A percentile compares a stretch with the other conserved stretches of the same genome.
Evolutionary conservation across 2,329 filamentous ascomycete species (phyloP).

Genomic region (Cladobotryum protrusum): DNA sequence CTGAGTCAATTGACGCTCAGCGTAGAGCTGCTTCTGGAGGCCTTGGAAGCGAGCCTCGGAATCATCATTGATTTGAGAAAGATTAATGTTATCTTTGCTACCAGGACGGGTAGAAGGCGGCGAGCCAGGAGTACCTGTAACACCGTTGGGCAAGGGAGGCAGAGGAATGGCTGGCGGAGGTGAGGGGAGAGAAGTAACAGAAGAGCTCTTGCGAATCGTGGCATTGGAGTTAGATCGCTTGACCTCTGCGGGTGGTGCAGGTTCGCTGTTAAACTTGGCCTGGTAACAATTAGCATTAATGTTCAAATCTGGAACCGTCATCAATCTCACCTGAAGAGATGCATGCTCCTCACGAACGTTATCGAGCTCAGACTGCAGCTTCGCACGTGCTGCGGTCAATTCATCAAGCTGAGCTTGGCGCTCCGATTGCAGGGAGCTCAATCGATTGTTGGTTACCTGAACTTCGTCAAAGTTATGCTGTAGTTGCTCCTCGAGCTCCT

Average conservation of each 20-base stretch:
- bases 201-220: slow-evolving; percentile 77
- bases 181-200: slow-evolving; percentile 78
- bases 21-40: slow-evolving; percentile 93
- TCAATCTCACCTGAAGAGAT: slow-evolving; percentile 64
- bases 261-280: slow-evolving; percentile 58
- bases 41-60: slow-evolving; percentile 91
- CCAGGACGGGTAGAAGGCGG: slow-evolving; percentile 60
- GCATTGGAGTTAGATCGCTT: slow-evolving; percentile 59
- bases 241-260: slow-evolving; percentile 33
- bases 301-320: background rate
- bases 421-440: slow-evolving; percentile 75
- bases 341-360: slow-evolving; percentile 62
- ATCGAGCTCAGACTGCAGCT: slow-evolving; percentile 64
- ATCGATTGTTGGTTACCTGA: slow-evolving; percentile 73
- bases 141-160: slow-evolving; percentile 70
- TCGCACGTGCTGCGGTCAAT: slow-evolving; percentile 57
- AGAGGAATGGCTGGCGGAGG: slow-evolving; percentile 95
- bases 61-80: slow-evolving; percentile 81
- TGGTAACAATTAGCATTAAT: slow-evolving; percentile 30
- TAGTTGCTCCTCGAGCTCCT: slow-evolving; percentile 95
- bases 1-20: slow-evolving; percentile 92
- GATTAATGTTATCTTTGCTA: slow-evolving; percentile 66
- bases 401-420: slow-evolving; percentile 73
- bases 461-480: slow-evolving; percentile 93
- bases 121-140: slow-evolving; percentile 43